A percentile compares a stretch with the other conserved stretches of the same genome.
Evolutionary conservation across 164 flowering plant genomes (phyloP).

Genomic region (Vitis amurensis): DNA sequence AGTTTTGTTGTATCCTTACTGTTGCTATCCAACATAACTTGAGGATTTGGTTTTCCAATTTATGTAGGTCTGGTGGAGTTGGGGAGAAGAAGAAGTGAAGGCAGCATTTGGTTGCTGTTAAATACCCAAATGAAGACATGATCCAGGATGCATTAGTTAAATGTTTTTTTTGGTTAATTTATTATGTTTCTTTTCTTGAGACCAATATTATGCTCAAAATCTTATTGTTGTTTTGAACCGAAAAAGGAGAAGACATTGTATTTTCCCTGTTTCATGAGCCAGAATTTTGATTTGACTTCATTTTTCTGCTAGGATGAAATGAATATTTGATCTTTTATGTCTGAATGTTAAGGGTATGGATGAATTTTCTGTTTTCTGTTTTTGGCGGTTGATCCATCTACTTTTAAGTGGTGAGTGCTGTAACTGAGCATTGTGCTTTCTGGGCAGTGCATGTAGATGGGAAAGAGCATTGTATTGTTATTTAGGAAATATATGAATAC

Average conservation of each 20-base stretch:
- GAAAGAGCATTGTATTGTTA: no score
- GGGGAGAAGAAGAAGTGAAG: slow-evolving; percentile 37
- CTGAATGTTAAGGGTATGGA: no score
- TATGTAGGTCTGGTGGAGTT: slow-evolving; percentile 36
- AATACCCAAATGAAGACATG: neutral
- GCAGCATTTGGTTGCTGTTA: neutral
- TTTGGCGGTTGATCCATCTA: no score
- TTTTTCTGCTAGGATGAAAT: neutral
- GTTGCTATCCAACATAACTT: no score
- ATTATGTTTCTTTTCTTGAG: neutral
- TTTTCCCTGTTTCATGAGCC: neutral
- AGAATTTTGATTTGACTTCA: neutral
- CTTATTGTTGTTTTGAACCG: neutral
- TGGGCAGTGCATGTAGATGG: no score
- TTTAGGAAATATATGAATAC: no score
- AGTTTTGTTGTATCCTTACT: no score
- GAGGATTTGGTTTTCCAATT: no score
- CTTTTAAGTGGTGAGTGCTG: no score
- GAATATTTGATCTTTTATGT: no score
- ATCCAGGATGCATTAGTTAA: neutral
- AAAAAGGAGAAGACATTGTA: neutral
- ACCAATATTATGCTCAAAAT: neutral
- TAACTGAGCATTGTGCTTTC: no score
- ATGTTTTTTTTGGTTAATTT: neutral
- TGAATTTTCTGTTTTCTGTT: no score